A percentile compares a stretch with the other conserved stretches of the same genome.
These are phyloP conservation scores for Dendrobium chrysotoxum DNA, from an alignment of 106 monocot genomes.

Conservation along the genomic window DNA sequence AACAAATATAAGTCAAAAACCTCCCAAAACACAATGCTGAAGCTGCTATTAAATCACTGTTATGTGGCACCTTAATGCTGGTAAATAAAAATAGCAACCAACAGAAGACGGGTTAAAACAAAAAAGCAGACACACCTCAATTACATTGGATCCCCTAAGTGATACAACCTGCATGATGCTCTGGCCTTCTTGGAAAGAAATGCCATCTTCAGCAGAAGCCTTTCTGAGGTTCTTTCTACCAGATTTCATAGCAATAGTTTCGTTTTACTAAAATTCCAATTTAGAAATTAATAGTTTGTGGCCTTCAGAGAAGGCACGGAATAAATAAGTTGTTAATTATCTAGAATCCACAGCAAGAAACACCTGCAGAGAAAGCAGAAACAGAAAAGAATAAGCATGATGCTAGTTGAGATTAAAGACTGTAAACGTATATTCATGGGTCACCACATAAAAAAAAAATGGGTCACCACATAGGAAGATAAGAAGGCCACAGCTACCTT, in stretches of 20 bases:
- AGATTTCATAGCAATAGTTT: slow-evolving; percentile 10
- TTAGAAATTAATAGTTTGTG: neutral
- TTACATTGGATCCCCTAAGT: slow-evolving; percentile 48
- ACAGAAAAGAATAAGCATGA: neutral
- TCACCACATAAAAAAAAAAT: too few relatives aligned
- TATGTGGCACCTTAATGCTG: neutral
- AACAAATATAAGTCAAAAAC: neutral
- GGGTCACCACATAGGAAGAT: neutral
- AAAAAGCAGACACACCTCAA: slow-evolving; percentile 30
- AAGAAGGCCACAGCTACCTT: neutral
- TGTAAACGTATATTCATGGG: neutral
- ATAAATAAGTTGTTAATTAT: neutral
- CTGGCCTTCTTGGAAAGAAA: slow-evolving; percentile 43
- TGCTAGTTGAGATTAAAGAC: neutral
- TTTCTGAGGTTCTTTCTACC: slow-evolving; percentile 30
- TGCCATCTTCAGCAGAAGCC: slow-evolving; percentile 21
- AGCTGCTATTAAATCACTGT: neutral
- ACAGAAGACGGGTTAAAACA: neutral
- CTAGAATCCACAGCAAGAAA: neutral
- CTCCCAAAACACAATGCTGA: neutral
- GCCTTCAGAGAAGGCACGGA: neutral
- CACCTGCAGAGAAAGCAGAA: slow-evolving; percentile 3
- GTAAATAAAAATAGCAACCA: neutral
- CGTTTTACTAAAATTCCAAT: neutral
- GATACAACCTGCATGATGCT: slow-evolving; percentile 52